A percentile compares a stretch with the other conserved stretches of the same genome.
phyloP scores from a whole-genome alignment of 106 monocot species.

The Alisma plantagoaquatica region DNA sequence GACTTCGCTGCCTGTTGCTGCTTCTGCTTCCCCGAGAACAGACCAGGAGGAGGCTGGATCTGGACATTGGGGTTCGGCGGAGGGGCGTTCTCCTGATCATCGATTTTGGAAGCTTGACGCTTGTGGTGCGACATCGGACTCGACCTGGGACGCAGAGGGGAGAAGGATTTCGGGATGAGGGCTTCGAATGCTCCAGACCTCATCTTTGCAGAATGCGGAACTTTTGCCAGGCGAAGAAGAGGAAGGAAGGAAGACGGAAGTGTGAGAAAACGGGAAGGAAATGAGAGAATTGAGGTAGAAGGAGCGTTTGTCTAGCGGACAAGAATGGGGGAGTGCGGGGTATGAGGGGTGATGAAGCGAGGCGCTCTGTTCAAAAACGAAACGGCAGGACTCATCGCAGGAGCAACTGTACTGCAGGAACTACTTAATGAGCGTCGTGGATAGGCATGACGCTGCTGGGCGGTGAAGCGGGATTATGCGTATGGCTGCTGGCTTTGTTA shows the following conservation, averaged over 20 bases:
- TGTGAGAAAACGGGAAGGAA: neutral
- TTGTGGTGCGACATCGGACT: slow-evolving; percentile 3
- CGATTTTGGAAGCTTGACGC: slow-evolving; percentile 19
- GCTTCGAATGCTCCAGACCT: slow-evolving; percentile 11
- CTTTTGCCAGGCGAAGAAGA: neutral
- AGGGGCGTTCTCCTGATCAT: slow-evolving; percentile 48
- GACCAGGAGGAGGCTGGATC: neutral
- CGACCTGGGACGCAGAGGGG: slow-evolving; percentile 14
- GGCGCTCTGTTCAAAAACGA: too few species aligned
- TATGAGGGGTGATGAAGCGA: too few species aligned
- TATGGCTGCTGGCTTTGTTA: too few species aligned
- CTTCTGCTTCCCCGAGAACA: slow-evolving; percentile 11
- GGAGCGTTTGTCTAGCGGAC: too few species aligned
- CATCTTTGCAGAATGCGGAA: slow-evolving; percentile 7
- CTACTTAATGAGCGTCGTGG: too few species aligned
- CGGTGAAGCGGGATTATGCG: too few species aligned
- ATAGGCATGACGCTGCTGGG: too few species aligned
- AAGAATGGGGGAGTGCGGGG: too few species aligned
- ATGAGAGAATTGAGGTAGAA: too few species aligned
- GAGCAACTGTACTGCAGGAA: too few species aligned
- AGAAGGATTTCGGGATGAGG: slow-evolving; percentile 8
- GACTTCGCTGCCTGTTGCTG: too few species aligned
- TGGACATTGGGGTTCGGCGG: slow-evolving; percentile 41
- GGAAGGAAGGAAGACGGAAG: neutral
- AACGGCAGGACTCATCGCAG: too few species aligned